Evolutionary conservation across 2,329 filamentous ascomycete species (phyloP).

Genomic region (Aspergillus aculeatus): DNA sequence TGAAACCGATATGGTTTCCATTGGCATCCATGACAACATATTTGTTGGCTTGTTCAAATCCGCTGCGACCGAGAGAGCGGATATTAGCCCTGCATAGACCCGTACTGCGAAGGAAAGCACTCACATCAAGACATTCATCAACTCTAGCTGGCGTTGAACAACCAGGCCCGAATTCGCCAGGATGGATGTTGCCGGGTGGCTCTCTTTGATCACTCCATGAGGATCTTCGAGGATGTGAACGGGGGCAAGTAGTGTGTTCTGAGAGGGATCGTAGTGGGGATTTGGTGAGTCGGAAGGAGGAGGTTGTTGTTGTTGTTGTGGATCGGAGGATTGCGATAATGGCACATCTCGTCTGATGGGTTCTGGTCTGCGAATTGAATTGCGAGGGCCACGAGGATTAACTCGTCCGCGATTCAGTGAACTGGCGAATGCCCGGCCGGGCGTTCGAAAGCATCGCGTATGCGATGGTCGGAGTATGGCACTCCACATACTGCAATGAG

Average conservation of each 20-base stretch:
- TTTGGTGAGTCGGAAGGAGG: constrained; percentile 36
- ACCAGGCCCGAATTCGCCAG: constrained; percentile 62
- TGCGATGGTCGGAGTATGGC: constrained; percentile 23
- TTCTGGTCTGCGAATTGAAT: constrained; percentile 28
- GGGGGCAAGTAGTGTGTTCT: constrained; percentile 56
- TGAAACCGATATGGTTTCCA: constrained; percentile 63
- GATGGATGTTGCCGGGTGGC: constrained; percentile 58
- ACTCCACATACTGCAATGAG: constrained; percentile 29
- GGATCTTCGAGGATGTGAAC: constrained; percentile 63
- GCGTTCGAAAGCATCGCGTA: constrained; percentile 20
- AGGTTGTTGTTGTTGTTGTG: constrained; percentile 8
- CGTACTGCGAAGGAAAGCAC: constrained; percentile 12
- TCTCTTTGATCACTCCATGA: constrained; percentile 56
- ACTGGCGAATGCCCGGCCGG: constrained; percentile 27
- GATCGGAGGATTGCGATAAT: constrained; percentile 7
- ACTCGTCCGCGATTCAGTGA: constrained; percentile 26
- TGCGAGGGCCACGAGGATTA: constrained; percentile 31
- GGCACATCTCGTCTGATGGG: constrained; percentile 17
- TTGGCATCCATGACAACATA: constrained; percentile 65
- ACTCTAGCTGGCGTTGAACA: constrained; percentile 62
- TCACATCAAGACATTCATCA: constrained; percentile 63
- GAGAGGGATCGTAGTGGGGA: constrained; percentile 41
- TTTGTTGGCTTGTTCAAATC: constrained; percentile 66
- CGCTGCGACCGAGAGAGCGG: constrained; percentile 32
- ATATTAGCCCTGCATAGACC: neutral